phyloP scores from a whole-genome alignment of 2,329 filamentous ascomycete species.

The Monilinia vaccinii-corymbosi region DNA sequence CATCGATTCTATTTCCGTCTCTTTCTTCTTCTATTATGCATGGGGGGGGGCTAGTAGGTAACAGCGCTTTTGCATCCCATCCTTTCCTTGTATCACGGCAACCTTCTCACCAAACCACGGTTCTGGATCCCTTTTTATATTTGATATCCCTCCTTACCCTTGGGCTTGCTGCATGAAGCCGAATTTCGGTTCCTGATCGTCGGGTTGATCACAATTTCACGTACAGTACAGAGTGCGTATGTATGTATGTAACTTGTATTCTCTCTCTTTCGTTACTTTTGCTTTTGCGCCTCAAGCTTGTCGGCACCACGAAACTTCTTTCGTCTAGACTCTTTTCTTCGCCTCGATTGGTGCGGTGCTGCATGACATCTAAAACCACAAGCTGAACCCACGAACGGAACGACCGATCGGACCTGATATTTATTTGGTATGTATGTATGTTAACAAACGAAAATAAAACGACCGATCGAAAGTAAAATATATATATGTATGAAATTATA shows the following conservation, averaged over 20 bases:
- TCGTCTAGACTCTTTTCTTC: not conserved
- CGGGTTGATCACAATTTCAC: slow-evolving; percentile 5
- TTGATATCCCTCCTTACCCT: not conserved
- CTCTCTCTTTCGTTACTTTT: not conserved
- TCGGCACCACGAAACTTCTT: too few relatives aligned
- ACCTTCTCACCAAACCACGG: slow-evolving; percentile 4
- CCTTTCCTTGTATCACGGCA: not conserved
- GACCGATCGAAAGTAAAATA: too few relatives aligned
- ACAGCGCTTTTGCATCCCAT: not conserved
- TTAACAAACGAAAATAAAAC: too few relatives aligned
- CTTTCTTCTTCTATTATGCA: slow-evolving; percentile 1
- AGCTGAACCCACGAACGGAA: not conserved
- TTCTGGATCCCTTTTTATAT: not conserved
- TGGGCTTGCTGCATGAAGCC: slow-evolving; percentile 1
- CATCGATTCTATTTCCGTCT: not conserved
- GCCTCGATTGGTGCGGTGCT: not conserved
- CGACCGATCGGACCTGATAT: too few relatives aligned
- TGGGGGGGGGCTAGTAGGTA: not conserved
- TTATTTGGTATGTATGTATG: too few relatives aligned
- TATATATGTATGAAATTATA: too few relatives aligned
- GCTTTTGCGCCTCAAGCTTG: too few relatives aligned
- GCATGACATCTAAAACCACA: slow-evolving; percentile 3
- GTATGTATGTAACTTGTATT: too few relatives aligned
- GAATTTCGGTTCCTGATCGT: slow-evolving; percentile 2
- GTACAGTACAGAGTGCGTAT: too few relatives aligned